phyloP scores from a whole-genome alignment of 1,284 basidiomycete species.

The Rugosomyces carneus region DNA sequence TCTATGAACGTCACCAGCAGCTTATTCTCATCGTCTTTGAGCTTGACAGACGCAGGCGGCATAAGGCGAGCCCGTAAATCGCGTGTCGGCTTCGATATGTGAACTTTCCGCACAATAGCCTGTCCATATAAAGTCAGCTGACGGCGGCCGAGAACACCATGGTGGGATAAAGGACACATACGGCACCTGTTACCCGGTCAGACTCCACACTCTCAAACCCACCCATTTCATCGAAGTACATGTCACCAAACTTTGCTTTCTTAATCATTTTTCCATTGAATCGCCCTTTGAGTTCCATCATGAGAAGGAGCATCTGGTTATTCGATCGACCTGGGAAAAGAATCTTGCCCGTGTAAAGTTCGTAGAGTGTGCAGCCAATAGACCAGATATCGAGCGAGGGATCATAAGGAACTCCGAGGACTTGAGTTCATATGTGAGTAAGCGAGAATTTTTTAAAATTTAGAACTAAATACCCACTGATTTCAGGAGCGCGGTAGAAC shows the following conservation, averaged over 20 bases:
- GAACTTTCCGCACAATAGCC: slow-evolving; percentile 79
- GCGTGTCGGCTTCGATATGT: slow-evolving; percentile 77
- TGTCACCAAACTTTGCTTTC: slow-evolving; percentile 85
- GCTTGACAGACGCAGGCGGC: slow-evolving; percentile 69
- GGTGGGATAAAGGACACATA: slow-evolving; percentile 37
- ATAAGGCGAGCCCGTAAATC: slow-evolving; percentile 82
- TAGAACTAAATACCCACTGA: slow-evolving; percentile 57
- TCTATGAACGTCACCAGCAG: slow-evolving; percentile 84
- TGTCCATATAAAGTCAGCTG: slow-evolving; percentile 25
- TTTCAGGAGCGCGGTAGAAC: slow-evolving; percentile 98
- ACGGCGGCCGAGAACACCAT: neutral
- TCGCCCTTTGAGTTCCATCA: slow-evolving; percentile 95
- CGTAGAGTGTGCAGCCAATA: slow-evolving; percentile 95
- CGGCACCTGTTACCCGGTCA: slow-evolving; percentile 77
- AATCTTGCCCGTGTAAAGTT: slow-evolving; percentile 98
- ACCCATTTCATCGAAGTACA: slow-evolving; percentile 92
- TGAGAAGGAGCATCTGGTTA: slow-evolving; percentile 95
- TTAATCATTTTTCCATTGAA: slow-evolving; percentile 94
- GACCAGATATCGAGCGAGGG: slow-evolving; percentile 96
- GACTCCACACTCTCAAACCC: slow-evolving; percentile 77
- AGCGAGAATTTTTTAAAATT: slow-evolving; percentile 5
- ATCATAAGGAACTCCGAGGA: slow-evolving; percentile 94
- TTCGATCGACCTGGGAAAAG: slow-evolving; percentile 95
- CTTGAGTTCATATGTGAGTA: slow-evolving; percentile 33
- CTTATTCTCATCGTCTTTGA: slow-evolving; percentile 87